These are phyloP conservation scores for Apiospora marii DNA, from an alignment of 2,329 filamentous ascomycete species.

Conservation along the genomic window DNA sequence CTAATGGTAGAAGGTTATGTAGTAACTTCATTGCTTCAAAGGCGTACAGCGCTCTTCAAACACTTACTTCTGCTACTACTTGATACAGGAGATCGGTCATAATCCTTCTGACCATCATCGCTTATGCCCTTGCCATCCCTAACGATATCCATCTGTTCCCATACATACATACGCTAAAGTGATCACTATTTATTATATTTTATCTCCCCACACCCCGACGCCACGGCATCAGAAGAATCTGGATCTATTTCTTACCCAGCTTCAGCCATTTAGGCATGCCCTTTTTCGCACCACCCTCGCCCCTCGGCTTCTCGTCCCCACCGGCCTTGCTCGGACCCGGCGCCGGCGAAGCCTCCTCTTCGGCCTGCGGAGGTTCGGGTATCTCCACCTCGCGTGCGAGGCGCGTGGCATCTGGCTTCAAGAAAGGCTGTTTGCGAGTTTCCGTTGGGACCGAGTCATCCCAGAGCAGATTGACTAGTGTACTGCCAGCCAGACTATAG, in stretches of 20 bases:
- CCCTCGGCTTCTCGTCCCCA: slow-evolving; percentile 42
- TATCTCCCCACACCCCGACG: not conserved
- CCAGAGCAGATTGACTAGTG: slow-evolving; percentile 82
- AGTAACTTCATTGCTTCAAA: too few relatives aligned
- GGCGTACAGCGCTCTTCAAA: not conserved
- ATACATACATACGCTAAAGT: slow-evolving; percentile 16
- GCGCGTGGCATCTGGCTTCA: slow-evolving; percentile 65
- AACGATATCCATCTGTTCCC: not conserved
- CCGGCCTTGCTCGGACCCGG: slow-evolving; percentile 35
- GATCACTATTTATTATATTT: not conserved
- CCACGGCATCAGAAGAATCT: not conserved
- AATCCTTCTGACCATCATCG: not conserved
- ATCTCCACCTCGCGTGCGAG: slow-evolving; percentile 74
- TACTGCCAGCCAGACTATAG: slow-evolving; percentile 73
- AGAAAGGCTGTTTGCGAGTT: slow-evolving; percentile 62
- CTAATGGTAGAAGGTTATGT: too few relatives aligned
- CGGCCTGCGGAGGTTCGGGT: slow-evolving; percentile 58
- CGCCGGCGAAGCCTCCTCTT: slow-evolving; percentile 49
- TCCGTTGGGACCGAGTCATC: slow-evolving; percentile 65
- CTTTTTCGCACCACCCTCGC: slow-evolving; percentile 38
- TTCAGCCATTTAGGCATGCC: slow-evolving; percentile 23
- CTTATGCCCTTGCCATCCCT: not conserved
- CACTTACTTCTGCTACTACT: not conserved
- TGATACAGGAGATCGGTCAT: not conserved
- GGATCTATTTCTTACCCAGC: slow-evolving; percentile 6